Percentiles rank a stretch among this genome's conserved stretches.
phyloP scores from a whole-genome alignment of 1,284 basidiomycete species.

The Ganoderma meredithae region DNA sequence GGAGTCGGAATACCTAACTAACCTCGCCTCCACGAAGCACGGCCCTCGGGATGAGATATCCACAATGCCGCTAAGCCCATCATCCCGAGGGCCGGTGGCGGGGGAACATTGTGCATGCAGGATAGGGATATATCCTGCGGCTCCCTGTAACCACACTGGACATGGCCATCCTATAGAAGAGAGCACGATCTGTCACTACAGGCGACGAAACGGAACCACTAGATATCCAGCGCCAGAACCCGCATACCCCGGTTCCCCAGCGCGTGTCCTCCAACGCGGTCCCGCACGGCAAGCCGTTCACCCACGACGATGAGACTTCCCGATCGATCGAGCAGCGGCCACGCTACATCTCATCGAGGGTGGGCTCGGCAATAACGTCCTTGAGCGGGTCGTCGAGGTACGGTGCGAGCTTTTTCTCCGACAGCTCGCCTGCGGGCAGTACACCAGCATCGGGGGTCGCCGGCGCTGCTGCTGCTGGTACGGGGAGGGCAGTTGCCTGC shows the following conservation, averaged over 20 bases:
- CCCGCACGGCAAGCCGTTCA: neutral
- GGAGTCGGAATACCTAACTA: neutral
- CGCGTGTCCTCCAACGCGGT: neutral
- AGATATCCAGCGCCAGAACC: neutral
- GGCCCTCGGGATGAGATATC: neutral
- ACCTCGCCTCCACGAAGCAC: neutral
- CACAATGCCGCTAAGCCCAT: neutral
- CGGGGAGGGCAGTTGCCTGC: constrained; percentile 70
- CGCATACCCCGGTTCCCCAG: neutral
- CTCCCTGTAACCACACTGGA: neutral
- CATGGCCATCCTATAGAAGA: neutral
- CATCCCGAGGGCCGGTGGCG: neutral
- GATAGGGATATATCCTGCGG: constrained; percentile 2
- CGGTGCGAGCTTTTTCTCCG: constrained; percentile 30
- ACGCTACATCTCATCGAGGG: constrained; percentile 29
- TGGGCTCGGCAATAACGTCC: constrained; percentile 30
- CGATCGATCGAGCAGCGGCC: neutral
- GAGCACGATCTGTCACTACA: neutral
- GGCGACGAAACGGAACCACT: neutral
- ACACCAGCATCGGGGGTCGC: constrained; percentile 2
- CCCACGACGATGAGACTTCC: neutral
- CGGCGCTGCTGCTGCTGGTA: constrained; percentile 25
- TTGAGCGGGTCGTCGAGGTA: constrained; percentile 31
- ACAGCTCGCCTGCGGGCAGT: constrained; percentile 19
- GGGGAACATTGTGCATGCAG: too few species aligned